These are phyloP conservation scores for Kodamaea fukazawae DNA, from an alignment of 805 yeast genomes.

Conservation along the genomic window DNA sequence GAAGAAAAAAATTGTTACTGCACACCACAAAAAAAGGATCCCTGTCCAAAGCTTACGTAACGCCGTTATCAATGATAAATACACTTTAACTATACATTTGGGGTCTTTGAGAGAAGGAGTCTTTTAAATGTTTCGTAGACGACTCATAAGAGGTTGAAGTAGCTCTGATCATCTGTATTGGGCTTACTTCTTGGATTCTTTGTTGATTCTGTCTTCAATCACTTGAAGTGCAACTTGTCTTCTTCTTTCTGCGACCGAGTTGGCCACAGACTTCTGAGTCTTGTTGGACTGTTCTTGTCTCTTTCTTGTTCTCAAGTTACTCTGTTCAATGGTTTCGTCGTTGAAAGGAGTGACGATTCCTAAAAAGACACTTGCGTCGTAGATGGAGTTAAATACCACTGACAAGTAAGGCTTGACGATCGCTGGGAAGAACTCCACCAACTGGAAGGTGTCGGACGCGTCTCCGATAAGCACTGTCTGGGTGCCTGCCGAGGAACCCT, in stretches of 20 bases:
- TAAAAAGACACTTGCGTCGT: constrained; percentile 38
- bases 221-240: constrained; percentile 76
- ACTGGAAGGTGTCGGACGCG: constrained; percentile 84
- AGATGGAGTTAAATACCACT: constrained; percentile 44
- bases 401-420: constrained; percentile 49
- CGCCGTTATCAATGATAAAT: too few relatives aligned
- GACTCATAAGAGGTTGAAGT: too few relatives aligned
- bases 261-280: constrained; percentile 35
- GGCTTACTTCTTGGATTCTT: constrained; percentile 13
- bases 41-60: neutral
- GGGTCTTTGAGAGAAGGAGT: too few relatives aligned
- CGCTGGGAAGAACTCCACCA: constrained; percentile 82
- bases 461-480: constrained; percentile 60
- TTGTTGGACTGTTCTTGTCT: constrained; percentile 51
- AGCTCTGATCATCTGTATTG: too few relatives aligned
- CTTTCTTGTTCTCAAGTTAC: constrained; percentile 68
- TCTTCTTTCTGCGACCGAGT: constrained; percentile 67
- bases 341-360: constrained; percentile 61
- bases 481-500: constrained; percentile 21
- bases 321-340: constrained; percentile 66
- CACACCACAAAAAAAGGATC: neutral
- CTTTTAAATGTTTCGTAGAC: too few relatives aligned
- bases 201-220: constrained; percentile 58
- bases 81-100: too few relatives aligned
- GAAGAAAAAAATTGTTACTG: neutral